Percentiles rank a stretch among this genome's conserved stretches.
phyloP scores from a whole-genome alignment of 495 filamentous ascomycete genomes.

The Cercophora newfieldiana region DNA sequence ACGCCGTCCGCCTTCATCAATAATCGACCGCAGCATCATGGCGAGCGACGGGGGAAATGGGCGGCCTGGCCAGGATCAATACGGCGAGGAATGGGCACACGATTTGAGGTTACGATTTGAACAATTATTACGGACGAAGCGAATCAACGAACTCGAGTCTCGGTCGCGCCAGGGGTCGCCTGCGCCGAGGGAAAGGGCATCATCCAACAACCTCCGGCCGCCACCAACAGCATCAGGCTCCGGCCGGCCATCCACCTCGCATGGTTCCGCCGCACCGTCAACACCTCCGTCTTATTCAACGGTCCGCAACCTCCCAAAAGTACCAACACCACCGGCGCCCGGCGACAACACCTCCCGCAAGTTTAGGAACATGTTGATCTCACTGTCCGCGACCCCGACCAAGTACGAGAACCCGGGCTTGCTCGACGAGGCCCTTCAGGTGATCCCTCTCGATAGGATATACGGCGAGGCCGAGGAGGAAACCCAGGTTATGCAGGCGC shows the following conservation, averaged over 20 bases:
- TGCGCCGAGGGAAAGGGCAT: constrained; percentile 48
- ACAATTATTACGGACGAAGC: constrained; percentile 71
- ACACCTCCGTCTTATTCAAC: constrained; percentile 65
- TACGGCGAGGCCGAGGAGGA: constrained; percentile 95
- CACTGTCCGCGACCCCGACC: constrained; percentile 78
- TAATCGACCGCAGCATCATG: constrained; percentile 21
- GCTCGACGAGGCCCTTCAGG: constrained; percentile 84
- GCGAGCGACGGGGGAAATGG: constrained; percentile 24
- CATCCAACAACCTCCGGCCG: constrained; percentile 43
- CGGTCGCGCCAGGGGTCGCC: constrained; percentile 56
- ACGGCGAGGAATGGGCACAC: constrained; percentile 55
- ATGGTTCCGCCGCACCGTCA: constrained; percentile 24
- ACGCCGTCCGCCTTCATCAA: constrained; percentile 10
- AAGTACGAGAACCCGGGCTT: constrained; percentile 97
- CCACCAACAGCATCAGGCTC: constrained; percentile 40
- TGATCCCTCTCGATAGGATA: constrained; percentile 87
- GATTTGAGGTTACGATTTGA: constrained; percentile 65
- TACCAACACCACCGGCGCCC: constrained; percentile 69
- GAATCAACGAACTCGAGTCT: constrained; percentile 71
- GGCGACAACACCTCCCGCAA: constrained; percentile 71
- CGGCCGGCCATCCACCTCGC: constrained; percentile 44
- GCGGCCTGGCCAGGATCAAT: constrained; percentile 35
- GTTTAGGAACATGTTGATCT: constrained; percentile 80
- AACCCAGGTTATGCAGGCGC: constrained; percentile 77
- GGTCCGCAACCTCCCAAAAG: constrained; percentile 72